Conservation (phyloP, 805 yeast species). For the Saturnispora besseyi region DNA sequence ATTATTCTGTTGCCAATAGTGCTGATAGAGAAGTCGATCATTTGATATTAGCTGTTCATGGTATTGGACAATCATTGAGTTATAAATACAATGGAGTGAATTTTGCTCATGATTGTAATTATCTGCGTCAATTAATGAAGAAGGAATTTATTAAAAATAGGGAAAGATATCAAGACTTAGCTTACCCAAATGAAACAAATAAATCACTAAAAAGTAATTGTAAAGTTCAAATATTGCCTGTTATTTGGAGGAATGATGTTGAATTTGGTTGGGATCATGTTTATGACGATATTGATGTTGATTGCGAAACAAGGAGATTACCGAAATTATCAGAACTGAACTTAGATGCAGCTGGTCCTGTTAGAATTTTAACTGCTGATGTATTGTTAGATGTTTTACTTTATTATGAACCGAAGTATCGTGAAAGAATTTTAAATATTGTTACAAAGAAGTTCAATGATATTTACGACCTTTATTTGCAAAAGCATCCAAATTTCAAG, state of each 20-base stretch:
- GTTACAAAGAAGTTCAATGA: constrained; percentile 59
- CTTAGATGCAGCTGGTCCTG: constrained; percentile 65
- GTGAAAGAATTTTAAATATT: constrained; percentile 48
- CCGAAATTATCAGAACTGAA: constrained; percentile 68
- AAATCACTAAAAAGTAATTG: constrained; percentile 32
- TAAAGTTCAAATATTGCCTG: constrained; percentile 76
- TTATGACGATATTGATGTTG: constrained; percentile 28
- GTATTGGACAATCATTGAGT: constrained; percentile 87
- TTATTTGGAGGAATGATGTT: constrained; percentile 80
- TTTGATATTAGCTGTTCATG: constrained; percentile 83
- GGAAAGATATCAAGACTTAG: constrained; percentile 31
- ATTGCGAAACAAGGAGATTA: constrained; percentile 33
- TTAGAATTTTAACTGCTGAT: constrained; percentile 76
- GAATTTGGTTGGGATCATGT: constrained; percentile 46
- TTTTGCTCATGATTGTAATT: constrained; percentile 77
- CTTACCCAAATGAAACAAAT: constrained; percentile 24
- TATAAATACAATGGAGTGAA: constrained; percentile 69
- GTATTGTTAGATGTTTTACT: constrained; percentile 77
- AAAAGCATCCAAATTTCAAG: constrained; percentile 61
- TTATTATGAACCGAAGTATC: constrained; percentile 64
- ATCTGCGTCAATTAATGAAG: constrained; percentile 50
- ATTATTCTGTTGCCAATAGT: constrained; percentile 31
- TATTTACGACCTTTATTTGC: constrained; percentile 47
- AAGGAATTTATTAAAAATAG: constrained; percentile 35
- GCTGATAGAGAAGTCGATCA: constrained; percentile 38